Conservation (phyloP, 169 alveolate genomes). For the Pseudocohnilembus persalinus region DNA sequence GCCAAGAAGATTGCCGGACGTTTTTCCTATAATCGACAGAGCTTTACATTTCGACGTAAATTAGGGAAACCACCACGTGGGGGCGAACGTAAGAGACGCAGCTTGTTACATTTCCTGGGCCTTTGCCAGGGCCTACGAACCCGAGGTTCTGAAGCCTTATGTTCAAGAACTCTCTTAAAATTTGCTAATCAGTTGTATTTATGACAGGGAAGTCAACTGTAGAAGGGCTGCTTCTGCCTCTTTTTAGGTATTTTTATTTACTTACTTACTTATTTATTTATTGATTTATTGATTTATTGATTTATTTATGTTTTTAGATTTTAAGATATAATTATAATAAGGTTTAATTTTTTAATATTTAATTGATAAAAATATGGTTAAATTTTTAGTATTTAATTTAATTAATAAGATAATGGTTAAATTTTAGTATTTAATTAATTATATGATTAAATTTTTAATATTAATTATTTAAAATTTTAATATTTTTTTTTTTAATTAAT, state of each 20-base stretch:
- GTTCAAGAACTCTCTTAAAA: conserved; percentile 65
- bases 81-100: conserved; percentile 86
- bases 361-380: no score
- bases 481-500: no score
- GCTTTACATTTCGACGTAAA: conserved; percentile 75
- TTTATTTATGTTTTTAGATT: no score
- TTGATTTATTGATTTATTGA: no score
- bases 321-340: no score
- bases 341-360: no score
- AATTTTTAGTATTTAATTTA: no score
- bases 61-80: conserved; percentile 66
- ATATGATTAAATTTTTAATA: no score
- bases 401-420: no score
- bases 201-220: conserved; percentile 87
- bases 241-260: conserved; percentile 69
- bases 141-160: conserved; percentile 75
- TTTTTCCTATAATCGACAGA: conserved; percentile 72
- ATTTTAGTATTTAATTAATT: no score
- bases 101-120: conserved; percentile 88
- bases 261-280: no score
- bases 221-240: conserved; percentile 89
- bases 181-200: conserved; percentile 65
- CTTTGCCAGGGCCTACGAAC: conserved; percentile 83
- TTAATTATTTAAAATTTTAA: no score
- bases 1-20: conserved; percentile 71